Evolutionary conservation across 23 red algal genomes (phyloP), one percentile per base, ranked within the genome.

Genomic region (Porphyridium purpureum): DNA sequence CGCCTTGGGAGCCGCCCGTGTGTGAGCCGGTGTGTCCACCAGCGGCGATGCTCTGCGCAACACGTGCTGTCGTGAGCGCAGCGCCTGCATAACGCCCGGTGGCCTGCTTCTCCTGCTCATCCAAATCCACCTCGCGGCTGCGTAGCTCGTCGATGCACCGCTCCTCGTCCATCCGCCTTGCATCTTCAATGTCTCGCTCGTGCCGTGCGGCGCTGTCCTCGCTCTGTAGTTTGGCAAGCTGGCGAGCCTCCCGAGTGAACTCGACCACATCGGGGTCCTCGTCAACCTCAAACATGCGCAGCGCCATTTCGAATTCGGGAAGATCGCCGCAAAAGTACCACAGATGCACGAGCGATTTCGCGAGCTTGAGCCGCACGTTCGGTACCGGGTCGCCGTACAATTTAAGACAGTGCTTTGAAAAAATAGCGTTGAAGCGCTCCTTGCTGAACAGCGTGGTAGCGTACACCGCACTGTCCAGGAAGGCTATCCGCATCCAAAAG

Each of bases 401-500:
- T n/a, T 47, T 30, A 27, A 80, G 74, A 15, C 54, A 38, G 27
- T 53, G 50, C 33, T 31, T 29, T 0, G 60, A 41, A 35, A 64
- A 80, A 3, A 54, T 56, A 28, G 50, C 60, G 20, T 58, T 55
- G 50, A 80, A 80, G 41, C 66, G 60, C 20, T 46, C 40, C 14
- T 35, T 36, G 48, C 51, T 59, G 62, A 67, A 80, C 4, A 55
- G 51, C 20, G 54, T 31, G 1, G 47, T 34, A 3, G 74, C 74
- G 1, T 22, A 24, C 5, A 41, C 33, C 28, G 64, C 74, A 1
- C 60, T 38, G 1, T 80, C 74, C 52, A 82, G 66, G 34, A 82
- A 82, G 25, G 52, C 66, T 46, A 71, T 71, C 55, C 76, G 55
- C 76, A 69, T 82, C 76, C 76, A 82, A 49, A 62, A 82, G 7